Conservation (phyloP, 495 filamentous ascomycete species). For the Penicillium tannophilum region DNA sequence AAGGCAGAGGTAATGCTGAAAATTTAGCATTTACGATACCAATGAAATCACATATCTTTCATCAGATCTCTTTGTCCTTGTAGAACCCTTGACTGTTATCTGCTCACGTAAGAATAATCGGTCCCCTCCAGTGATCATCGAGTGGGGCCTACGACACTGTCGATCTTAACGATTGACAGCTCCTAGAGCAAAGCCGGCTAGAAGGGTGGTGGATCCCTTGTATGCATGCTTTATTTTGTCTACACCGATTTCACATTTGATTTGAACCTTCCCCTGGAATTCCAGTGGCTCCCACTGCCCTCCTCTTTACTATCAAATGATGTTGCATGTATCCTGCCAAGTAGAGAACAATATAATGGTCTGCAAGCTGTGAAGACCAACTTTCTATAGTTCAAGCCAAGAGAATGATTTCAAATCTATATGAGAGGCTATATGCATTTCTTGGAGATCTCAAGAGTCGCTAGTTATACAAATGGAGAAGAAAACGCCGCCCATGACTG, state of each 20-base stretch:
- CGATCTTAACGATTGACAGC: constrained; percentile 7
- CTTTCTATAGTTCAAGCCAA: neutral
- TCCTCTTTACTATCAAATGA: neutral
- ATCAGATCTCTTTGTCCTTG: neutral
- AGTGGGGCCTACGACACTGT: constrained; percentile 11
- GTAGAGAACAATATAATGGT: neutral
- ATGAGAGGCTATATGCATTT: neutral
- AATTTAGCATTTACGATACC: constrained; percentile 33
- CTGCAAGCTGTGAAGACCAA: neutral
- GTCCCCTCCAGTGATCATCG: constrained; percentile 6
- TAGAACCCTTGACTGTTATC: neutral
- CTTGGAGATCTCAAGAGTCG: neutral
- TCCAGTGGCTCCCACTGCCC: neutral
- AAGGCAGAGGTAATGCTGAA: constrained; percentile 19
- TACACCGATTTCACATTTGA: neutral
- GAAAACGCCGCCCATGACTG: constrained; percentile 20
- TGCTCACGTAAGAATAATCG: neutral
- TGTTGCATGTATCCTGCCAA: neutral
- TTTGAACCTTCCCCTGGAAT: neutral
- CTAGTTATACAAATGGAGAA: constrained; percentile 5
- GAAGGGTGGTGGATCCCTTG: neutral
- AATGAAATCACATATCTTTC: constrained; percentile 29
- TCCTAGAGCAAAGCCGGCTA: neutral
- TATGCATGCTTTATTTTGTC: neutral
- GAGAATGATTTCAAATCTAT: neutral